Evolutionary conservation across 2,329 filamentous ascomycete genomes (phyloP), one percentile per base, ranked within the genome.

Genomic region (Fusarium transvaalense): DNA sequence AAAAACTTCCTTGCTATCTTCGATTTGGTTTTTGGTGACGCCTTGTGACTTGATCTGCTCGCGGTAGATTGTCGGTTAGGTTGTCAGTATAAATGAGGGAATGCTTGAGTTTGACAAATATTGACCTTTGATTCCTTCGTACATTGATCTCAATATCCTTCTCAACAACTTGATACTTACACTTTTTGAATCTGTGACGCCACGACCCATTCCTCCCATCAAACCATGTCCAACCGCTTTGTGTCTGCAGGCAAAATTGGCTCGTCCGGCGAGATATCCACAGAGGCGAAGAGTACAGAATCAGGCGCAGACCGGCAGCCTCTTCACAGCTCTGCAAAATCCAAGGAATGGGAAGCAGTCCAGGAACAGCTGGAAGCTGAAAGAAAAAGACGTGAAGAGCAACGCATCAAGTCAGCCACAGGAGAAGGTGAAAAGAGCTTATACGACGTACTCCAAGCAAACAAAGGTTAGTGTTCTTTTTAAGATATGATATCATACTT

Each of bases 381-480:
- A 66, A 83, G 88, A 38, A 81, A 79, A 66, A 81, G 81, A 60
- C 85, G 88, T 61, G 84, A 86, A 31, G 85, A 87, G 56, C 79
- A 84, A 62, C 81, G 83, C 59, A 78, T 81, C 15, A 75, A 77
- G 64, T 78, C 78, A 35, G 82, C 81, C 3, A 76, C 80, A 21
- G 80, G 78, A 46, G 76, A 78, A 34, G 86, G 68, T 7, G 71
- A 90, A 71, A 89, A 86, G 78, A 89, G 85, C 52, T 82, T 96
- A 29, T 96, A 86, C 76, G 92, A 94, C 42, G 85, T 92, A 3
- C 79, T 96, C 52, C 90, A 95, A 79, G 92, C 90, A 42, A 96
- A 96, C 79, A 95, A 94, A 87, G 90, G 89, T 91, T 58, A 54
- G 56, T 10, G 13, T 14, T n/a, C 25, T 25, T 37, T 25, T 45